Evolutionary conservation across 106 monocot genomes (phyloP), one percentile per base, ranked within the genome.

Genomic region (Chionographis japonica): DNA sequence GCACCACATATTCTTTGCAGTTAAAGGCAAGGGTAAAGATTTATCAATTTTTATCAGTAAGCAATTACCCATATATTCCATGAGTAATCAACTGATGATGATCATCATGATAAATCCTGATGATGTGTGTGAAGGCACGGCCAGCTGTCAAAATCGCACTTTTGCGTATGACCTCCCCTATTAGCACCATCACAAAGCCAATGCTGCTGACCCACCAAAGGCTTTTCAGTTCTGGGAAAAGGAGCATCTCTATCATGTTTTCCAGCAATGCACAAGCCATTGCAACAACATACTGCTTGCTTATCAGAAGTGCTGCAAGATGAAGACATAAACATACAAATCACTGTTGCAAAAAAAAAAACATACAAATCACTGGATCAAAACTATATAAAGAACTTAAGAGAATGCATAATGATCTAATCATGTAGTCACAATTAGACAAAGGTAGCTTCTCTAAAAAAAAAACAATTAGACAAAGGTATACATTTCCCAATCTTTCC

Each of bases 1-100:
- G 9, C 9, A 10, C 46, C 46, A 46, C 8, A 46, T 27, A 27
- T 27, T 27, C 27, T 27, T 27, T 27, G 46, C 46, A 10, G 8
- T 10, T 46, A 46, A 6, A 6, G 46, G 46, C 46, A 46, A 46
- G 5, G 46, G 0, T 46, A 2, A 46, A 10, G 46, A 10, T 46
- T 46, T 46, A 6, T 6, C 5, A 5, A 46, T 6, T 6, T 46
- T 46, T 10, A 46, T 46, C 46, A 46, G 9, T 46, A 46, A 46
- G 9, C 46, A 46, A 66, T 53, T 74, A 83, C 83, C 83, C 71
- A 61, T 83, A 83, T 36, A 78, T 83, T 61, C 83, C 83, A 74
- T 61, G 65, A 54, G 83, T 83, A 16, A 83, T 57, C 50, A 78
- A 58, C 15, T 78, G 55, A 61, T 83, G 83, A 49, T 72, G 78